Conservation (phyloP, 2,329 filamentous ascomycete genomes). For the Sporothrix brasiliensis region DNA sequence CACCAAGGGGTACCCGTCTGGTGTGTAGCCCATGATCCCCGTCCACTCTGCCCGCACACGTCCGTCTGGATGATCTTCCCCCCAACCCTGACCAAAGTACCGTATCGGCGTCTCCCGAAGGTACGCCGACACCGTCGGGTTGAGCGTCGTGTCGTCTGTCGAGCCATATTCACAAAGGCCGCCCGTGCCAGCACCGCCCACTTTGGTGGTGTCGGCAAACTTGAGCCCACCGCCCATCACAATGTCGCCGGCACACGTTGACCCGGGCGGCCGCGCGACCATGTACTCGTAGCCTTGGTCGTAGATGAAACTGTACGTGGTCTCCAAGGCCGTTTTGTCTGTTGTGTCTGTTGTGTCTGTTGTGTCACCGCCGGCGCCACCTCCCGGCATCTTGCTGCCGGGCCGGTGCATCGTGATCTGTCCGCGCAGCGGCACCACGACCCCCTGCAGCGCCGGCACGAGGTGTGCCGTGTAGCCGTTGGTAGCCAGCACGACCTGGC, state of each 20-base stretch:
- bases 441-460: constrained; percentile 49
- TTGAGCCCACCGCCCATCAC: constrained; percentile 63
- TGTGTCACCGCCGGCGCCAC: neutral
- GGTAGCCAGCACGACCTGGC: constrained; percentile 55
- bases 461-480: constrained; percentile 57
- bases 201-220: constrained; percentile 39
- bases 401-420: constrained; percentile 52
- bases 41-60: constrained; percentile 51
- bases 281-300: constrained; percentile 67
- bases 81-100: constrained; percentile 59
- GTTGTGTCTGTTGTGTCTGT: too few species aligned
- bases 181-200: constrained; percentile 48
- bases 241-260: constrained; percentile 53
- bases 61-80: constrained; percentile 47
- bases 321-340: constrained; percentile 42
- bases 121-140: constrained; percentile 55
- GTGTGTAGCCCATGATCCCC: constrained; percentile 61
- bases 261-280: constrained; percentile 57
- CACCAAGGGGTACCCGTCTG: constrained; percentile 57
- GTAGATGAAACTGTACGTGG: constrained; percentile 65
- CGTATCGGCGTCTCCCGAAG: constrained; percentile 48
- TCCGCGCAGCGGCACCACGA: constrained; percentile 54
- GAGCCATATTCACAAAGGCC: constrained; percentile 57
- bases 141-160: constrained; percentile 58
- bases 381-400: constrained; percentile 43